Evolutionary conservation across 1,139 yeast species (phyloP), one percentile per base, ranked within the genome.

Genomic region (Debaryomycetaceae sp.): DNA sequence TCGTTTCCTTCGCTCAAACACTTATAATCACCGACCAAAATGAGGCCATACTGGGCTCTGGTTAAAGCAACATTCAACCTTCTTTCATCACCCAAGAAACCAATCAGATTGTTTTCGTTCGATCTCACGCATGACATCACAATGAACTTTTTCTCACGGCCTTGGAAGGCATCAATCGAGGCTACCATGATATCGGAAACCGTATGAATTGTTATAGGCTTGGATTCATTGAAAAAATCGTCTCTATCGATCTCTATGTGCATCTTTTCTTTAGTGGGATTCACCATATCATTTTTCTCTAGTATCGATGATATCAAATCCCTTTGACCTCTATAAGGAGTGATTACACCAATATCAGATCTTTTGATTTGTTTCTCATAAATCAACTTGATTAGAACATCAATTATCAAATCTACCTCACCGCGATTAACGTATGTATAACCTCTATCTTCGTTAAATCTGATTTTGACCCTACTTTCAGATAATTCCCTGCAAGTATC

Each of bases 261-360:
- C 37, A 81, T 63, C 4, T 67, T 75, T 36, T 66, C 66, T n/a
- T 65, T 59, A 8, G 59, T 57, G 0, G 88, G 88, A 53, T 83
- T 83, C 38, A 83, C 67, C 9, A 81, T 52, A 6, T 64, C 64
- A 53, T 83, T 81, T 18, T 64, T 58, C 29, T 73, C 75, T 35
- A 82, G 63, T 2, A 56, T 50, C 2, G 70, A 59, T 0, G 88
- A 79, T 13, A 83, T 65, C 42, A 78, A 58, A 53, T 82, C 87
- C 51, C 89, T 67, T 55, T 83, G 89, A 0, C 87, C 87, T 40
- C 87, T 74, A 54, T 83, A 83, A 9, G 88, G 87, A 1, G 89
- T 83, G 42, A 83, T 79, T 16, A 83, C 66, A 46, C 87, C 87
- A 41, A 83, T 82, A 30, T 78, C 73, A 1, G 65, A 59, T 26